Percentiles rank a stretch among this genome's conserved stretches.
phyloP scores from a whole-genome alignment of 2,329 filamentous ascomycete species.

The Dactylellina cionopaga region DNA sequence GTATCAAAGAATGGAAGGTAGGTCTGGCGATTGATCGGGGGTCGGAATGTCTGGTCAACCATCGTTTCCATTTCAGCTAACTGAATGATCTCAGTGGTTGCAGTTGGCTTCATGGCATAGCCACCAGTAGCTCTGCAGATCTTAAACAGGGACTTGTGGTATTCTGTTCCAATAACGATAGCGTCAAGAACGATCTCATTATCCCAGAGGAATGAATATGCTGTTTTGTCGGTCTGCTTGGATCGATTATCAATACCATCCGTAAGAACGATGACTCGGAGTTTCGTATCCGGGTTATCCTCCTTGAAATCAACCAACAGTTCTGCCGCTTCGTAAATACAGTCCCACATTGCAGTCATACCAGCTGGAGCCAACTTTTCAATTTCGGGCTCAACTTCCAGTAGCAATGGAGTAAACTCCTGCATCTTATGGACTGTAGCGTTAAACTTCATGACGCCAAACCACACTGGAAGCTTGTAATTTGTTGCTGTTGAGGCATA shows the following conservation, averaged over 20 bases:
- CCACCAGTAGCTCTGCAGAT: conserved; percentile 45
- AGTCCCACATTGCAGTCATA: conserved; percentile 51
- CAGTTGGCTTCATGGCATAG: conserved; percentile 50
- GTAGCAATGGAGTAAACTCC: conserved; percentile 30
- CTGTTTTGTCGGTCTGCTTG: conserved; percentile 40
- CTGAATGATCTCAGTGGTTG: conserved; percentile 41
- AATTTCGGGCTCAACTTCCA: conserved; percentile 41
- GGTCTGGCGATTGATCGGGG: conserved; percentile 9
- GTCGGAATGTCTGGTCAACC: conserved; percentile 46
- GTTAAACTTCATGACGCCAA: conserved; percentile 49
- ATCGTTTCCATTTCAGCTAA: conserved; percentile 50
- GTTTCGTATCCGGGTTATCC: conserved; percentile 48
- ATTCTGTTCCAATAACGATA: conserved; percentile 36
- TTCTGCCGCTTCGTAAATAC: conserved; percentile 48
- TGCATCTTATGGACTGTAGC: conserved; percentile 31
- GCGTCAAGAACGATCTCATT: conserved; percentile 47
- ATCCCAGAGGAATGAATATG: conserved; percentile 45
- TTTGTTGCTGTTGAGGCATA: conserved; percentile 40
- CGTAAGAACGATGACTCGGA: conserved; percentile 48
- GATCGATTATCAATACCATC: conserved; percentile 49
- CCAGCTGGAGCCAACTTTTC: conserved; percentile 22
- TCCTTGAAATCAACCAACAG: conserved; percentile 42
- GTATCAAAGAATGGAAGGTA: conserved; percentile 50
- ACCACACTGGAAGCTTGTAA: conserved; percentile 46
- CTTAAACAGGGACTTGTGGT: conserved; percentile 40